Evolutionary conservation across 306 rosid genomes (phyloP), one percentile per base, ranked within the genome.

Genomic region (Abrus precatorius): DNA sequence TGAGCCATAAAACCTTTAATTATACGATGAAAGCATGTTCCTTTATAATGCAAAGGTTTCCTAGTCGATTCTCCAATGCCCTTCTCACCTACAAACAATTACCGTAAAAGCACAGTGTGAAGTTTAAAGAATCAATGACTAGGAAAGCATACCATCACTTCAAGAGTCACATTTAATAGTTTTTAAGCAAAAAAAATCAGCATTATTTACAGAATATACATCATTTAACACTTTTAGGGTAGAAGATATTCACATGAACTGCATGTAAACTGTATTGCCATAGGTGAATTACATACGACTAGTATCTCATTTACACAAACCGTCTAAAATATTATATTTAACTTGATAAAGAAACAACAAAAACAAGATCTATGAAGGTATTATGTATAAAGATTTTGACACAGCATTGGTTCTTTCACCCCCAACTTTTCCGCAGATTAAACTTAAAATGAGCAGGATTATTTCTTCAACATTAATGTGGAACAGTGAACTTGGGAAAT

Each of bases 1-100:
- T 96, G 99, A 80, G 98, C 97, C 98, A 96, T 96, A 72, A 93
- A 96, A 74, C 97, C 99, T 88, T 87, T 88, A 74, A 96, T 93
- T 76, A 96, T 85, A 61, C 98, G 94, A 85, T 96, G 99, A 76
- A 96, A 89, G 52, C 65, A 63, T 12, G 99, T 86, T 57, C 97
- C 99, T 84, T 89, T 91, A 85, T 72, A 96, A 83, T 93, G 97
- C 82, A 93, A 91, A 80, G 95, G 97, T 83, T 91, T 93, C 49
- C 92, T 97, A 0, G 98, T 92, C 48, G 92, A 82, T 85, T 87
- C 88, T 65, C 98, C 97, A 72, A 88, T 86, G 69, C 97, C 98
- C 86, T 92, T 96, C 85, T 93, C 99, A 73, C 99, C 99, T 96
- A 79, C 78, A 70, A 27, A 73, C 48, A 80, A 12, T 65, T 73